phyloP scores from a whole-genome alignment of 2,329 filamentous ascomycete genomes.

The Neonectria faginata region DNA sequence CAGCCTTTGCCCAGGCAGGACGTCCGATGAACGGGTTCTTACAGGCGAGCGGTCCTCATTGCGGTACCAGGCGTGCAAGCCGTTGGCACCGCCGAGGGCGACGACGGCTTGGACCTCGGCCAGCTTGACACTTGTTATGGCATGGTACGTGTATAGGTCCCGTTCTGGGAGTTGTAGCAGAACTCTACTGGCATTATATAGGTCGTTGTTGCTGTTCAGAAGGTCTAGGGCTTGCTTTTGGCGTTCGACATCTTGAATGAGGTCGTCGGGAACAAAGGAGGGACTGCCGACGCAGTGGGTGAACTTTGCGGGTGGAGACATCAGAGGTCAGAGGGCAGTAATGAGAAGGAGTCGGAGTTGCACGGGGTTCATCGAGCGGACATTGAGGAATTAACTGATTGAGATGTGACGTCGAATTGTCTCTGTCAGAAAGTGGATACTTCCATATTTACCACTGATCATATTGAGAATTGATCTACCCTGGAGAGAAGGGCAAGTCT shows the following conservation, averaged over 20 bases:
- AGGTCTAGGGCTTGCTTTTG: constrained; percentile 53
- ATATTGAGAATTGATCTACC: constrained; percentile 11
- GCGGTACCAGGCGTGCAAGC: constrained; percentile 63
- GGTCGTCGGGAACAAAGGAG: constrained; percentile 57
- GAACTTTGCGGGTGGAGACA: constrained; percentile 47
- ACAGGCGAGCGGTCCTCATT: constrained; percentile 51
- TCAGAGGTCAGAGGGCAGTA: constrained; percentile 26
- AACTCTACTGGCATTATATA: constrained; percentile 57
- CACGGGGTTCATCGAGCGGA: not conserved
- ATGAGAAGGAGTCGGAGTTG: constrained; percentile 7
- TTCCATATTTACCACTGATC: not conserved
- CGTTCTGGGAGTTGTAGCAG: constrained; percentile 58
- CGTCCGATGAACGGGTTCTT: constrained; percentile 33
- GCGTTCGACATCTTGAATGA: constrained; percentile 53
- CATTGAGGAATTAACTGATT: constrained; percentile 23
- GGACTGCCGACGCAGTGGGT: constrained; percentile 59
- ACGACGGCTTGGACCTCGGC: constrained; percentile 62
- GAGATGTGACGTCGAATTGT: constrained; percentile 34
- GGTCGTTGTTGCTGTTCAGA: constrained; percentile 56
- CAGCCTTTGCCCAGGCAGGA: constrained; percentile 19
- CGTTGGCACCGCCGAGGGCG: constrained; percentile 57
- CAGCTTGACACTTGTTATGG: constrained; percentile 62
- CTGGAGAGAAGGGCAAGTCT: not conserved
- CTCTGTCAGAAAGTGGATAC: constrained; percentile 35
- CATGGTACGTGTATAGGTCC: constrained; percentile 65